Evolutionary conservation across 352 stramenopile species (phyloP).

Genomic region (Pythium phragmitis): DNA sequence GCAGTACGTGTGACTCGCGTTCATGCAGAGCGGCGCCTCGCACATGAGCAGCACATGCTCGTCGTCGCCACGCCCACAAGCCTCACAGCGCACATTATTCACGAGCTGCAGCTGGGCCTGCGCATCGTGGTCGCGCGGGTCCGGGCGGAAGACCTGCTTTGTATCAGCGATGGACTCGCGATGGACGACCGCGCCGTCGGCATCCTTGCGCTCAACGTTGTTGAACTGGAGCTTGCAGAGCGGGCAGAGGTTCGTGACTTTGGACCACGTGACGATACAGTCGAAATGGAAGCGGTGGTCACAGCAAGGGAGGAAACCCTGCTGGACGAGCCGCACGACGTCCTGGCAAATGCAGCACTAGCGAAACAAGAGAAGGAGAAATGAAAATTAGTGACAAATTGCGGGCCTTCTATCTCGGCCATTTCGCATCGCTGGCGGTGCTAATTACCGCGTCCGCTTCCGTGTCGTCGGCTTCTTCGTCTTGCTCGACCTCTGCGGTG

Average conservation of each 20-base stretch:
- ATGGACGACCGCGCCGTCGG: slow-evolving; percentile 35
- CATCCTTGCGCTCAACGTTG: slow-evolving; percentile 44
- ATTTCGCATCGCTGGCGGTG: neutral
- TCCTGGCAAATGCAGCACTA: slow-evolving; percentile 87
- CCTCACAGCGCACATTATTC: slow-evolving; percentile 66
- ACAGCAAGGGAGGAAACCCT: slow-evolving; percentile 59
- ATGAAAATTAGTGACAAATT: neutral
- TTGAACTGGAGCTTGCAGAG: slow-evolving; percentile 80
- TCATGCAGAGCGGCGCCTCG: slow-evolving; percentile 58
- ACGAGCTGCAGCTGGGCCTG: slow-evolving; percentile 66
- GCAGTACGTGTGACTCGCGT: slow-evolving; percentile 76
- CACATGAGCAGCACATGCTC: slow-evolving; percentile 83
- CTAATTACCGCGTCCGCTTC: slow-evolving; percentile 32
- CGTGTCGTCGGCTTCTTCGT: slow-evolving; percentile 20
- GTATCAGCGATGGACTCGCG: slow-evolving; percentile 40
- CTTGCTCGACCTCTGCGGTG: slow-evolving; percentile 12
- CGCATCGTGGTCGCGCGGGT: slow-evolving; percentile 64
- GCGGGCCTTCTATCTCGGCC: neutral
- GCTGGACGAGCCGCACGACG: slow-evolving; percentile 43
- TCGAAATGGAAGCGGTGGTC: slow-evolving; percentile 86
- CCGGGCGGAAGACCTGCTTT: slow-evolving; percentile 65
- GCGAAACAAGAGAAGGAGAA: neutral
- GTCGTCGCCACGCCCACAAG: slow-evolving; percentile 73
- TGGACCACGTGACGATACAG: slow-evolving; percentile 79
- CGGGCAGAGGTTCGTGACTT: slow-evolving; percentile 83